phyloP scores from a whole-genome alignment of 2,329 filamentous ascomycete genomes.

The Penicillium sp. region DNA sequence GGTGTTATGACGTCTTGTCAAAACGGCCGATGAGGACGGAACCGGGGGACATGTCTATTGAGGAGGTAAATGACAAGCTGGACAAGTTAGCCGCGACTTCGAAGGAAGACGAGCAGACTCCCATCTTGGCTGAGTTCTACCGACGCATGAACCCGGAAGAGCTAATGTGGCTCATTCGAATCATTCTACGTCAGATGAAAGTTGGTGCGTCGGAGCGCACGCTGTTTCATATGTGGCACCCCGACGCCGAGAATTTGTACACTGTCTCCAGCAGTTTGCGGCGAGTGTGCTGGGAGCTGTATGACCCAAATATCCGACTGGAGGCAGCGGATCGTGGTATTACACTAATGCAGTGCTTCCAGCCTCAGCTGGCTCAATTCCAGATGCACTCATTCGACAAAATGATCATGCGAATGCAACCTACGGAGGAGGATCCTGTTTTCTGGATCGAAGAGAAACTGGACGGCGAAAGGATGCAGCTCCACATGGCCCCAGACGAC shows the following conservation, averaged over 20 bases:
- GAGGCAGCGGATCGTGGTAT: constrained; percentile 74
- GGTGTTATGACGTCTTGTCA: constrained; percentile 81
- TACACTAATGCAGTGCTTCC: constrained; percentile 88
- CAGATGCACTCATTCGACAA: constrained; percentile 79
- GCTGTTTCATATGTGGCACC: constrained; percentile 78
- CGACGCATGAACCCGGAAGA: constrained; percentile 89
- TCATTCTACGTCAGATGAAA: constrained; percentile 79
- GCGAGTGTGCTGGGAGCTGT: constrained; percentile 91
- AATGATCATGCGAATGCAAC: constrained; percentile 68
- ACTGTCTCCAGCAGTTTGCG: constrained; percentile 87
- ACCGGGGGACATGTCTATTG: constrained; percentile 77
- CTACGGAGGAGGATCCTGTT: constrained; percentile 66
- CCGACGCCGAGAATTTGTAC: constrained; percentile 73
- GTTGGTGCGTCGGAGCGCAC: constrained; percentile 81
- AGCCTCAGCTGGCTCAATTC: constrained; percentile 91
- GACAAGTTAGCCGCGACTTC: constrained; percentile 72
- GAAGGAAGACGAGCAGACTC: constrained; percentile 79
- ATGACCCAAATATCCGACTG: constrained; percentile 68
- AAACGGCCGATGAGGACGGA: constrained; percentile 75
- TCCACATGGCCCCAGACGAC: constrained; percentile 80
- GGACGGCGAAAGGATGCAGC: constrained; percentile 94
- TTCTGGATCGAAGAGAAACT: constrained; percentile 99
- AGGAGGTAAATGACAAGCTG: constrained; percentile 82
- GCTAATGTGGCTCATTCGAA: constrained; percentile 89
- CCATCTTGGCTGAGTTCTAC: constrained; percentile 82